These are phyloP conservation scores for Aureobasidium sp. DNA, from an alignment of 2,329 filamentous ascomycete species.

Conservation along the genomic window DNA sequence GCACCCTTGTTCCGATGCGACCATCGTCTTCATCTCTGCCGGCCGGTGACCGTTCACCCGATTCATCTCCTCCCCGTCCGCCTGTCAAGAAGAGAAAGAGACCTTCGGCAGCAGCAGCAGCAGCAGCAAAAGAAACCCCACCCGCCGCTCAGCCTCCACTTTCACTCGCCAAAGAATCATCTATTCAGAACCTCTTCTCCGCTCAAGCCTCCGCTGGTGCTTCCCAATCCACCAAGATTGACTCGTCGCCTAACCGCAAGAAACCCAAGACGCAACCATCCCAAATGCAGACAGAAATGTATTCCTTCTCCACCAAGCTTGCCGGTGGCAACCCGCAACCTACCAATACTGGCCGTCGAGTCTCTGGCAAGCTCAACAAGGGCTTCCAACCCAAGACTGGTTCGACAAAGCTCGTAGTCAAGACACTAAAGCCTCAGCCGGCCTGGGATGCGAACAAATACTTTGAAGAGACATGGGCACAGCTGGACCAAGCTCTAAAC, in stretches of 20 bases:
- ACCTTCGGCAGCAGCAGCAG: not conserved
- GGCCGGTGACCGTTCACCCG: slow-evolving; percentile 4
- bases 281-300: slow-evolving; percentile 8
- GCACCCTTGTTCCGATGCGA: not conserved
- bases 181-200: slow-evolving; percentile 2
- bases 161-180: not conserved
- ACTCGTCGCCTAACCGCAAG: not conserved
- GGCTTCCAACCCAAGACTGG: slow-evolving; percentile 64
- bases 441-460: slow-evolving; percentile 64
- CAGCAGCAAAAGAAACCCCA: not conserved
- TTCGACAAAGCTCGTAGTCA: slow-evolving; percentile 82
- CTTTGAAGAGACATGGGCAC: slow-evolving; percentile 64
- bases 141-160: not conserved
- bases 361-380: not conserved
- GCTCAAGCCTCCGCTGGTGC: not conserved
- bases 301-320: slow-evolving; percentile 4
- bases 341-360: not conserved
- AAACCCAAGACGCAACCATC: not conserved
- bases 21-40: not conserved
- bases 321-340: not conserved
- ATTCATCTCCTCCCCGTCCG: not conserved
- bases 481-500: slow-evolving; percentile 64
- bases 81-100: not conserved
- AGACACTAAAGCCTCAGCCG: slow-evolving; percentile 68
- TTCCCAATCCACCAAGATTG: not conserved